Conservation (phyloP, 2,329 filamentous ascomycete genomes). For the Colletotrichum ledebouriae region DNA sequence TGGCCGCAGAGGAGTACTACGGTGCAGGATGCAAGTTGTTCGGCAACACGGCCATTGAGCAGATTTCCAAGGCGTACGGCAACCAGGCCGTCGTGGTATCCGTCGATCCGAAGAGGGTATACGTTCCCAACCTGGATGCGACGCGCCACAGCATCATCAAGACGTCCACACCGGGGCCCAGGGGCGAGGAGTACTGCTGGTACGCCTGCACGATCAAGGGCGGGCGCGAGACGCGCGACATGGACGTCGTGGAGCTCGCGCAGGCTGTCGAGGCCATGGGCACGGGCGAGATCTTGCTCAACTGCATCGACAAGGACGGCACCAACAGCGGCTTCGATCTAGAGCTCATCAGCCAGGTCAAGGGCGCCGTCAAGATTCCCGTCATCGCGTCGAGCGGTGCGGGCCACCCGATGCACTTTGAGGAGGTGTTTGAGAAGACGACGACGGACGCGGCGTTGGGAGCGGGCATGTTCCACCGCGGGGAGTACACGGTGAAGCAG, state of each 20-base stretch:
- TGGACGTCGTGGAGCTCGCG: constrained; percentile 91
- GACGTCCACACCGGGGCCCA: constrained; percentile 78
- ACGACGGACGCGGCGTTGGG: constrained; percentile 92
- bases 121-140: constrained; percentile 80
- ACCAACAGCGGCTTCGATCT: constrained; percentile 95
- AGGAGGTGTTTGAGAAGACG: constrained; percentile 89
- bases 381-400: constrained; percentile 96
- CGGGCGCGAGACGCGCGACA: constrained; percentile 91
- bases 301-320: constrained; percentile 98
- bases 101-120: constrained; percentile 92
- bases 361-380: constrained; percentile 87
- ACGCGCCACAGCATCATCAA: constrained; percentile 79
- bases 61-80: constrained; percentile 93
- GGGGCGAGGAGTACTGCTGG: constrained; percentile 89
- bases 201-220: constrained; percentile 98
- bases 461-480: constrained; percentile 97
- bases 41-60: constrained; percentile 93
- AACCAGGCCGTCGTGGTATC: constrained; percentile 97
- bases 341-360: constrained; percentile 90
- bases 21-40: constrained; percentile 75
- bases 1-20: constrained; percentile 93
- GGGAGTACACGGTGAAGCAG: constrained; percentile 93
- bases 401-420: constrained; percentile 88
- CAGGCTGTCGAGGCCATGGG: constrained; percentile 96
- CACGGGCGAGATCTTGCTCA: constrained; percentile 91